Evolutionary conservation across 2,329 filamentous ascomycete genomes (phyloP), one percentile per base, ranked within the genome.

Genomic region (Diaporthe citrichinensis): DNA sequence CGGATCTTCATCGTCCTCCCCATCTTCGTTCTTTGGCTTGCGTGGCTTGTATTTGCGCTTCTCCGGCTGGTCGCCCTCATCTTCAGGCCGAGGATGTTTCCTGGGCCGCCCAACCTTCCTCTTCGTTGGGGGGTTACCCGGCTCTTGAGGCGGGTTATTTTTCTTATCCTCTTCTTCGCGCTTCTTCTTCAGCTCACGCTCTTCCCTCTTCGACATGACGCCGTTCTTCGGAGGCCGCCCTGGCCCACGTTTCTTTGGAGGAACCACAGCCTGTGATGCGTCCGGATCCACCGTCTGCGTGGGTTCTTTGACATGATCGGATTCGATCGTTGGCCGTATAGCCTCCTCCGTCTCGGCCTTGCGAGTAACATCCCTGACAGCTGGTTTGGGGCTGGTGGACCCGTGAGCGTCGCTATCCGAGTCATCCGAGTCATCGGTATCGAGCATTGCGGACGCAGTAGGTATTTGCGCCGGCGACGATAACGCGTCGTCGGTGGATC

Each of bases 141-240:
- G 84, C 6, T 86, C 85, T 23, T 84, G 84, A 76, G 87, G 87
- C 10, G 88, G 86, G 44, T 87, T 78, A 6, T 86, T 88, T 80
- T 90, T 89, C 83, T 88, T 89, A 31, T 87, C 87, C 78, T 83
- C 84, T 76, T 90, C 89, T 77, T 88, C 86, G 55, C 85, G 83
- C 76, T 88, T 86, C 82, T 92, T 93, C 84, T 92, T 91, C 10
- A 92, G 88, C 65, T 92, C 83, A 25, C 91, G 88, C 78, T 92
- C 89, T 80, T 95, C 93, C 74, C 94, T 88, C 84, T 95, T 95
- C 1, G 94, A 96, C 91, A 95, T 94, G 81, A 95, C 90, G 39
- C 94, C 94, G 80, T 96, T 94, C 85, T 96, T 96, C 0, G 94
- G 94, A 28, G 94, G 94, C 72, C 94, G 87, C n/a, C 94, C 94